A percentile compares a stretch with the other conserved stretches of the same genome.
Conservation (phyloP, 2,329 filamentous ascomycete genomes). For the Knoxdaviesia capensis region DNA sequence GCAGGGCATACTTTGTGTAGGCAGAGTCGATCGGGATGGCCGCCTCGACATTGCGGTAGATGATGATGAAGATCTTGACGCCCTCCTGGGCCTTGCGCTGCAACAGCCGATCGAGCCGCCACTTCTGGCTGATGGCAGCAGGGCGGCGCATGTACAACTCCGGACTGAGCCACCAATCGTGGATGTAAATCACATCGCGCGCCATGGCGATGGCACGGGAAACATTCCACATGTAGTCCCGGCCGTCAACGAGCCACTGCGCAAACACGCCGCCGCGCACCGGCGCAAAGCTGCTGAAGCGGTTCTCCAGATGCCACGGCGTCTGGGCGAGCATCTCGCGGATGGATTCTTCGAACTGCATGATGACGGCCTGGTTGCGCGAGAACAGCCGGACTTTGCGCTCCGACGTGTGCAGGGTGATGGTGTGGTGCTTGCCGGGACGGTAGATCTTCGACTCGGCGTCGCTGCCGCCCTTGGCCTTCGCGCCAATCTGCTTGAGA, state of each 20-base stretch:
- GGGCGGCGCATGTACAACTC: slow-evolving; percentile 90
- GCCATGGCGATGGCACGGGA: slow-evolving; percentile 94
- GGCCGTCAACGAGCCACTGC: slow-evolving; percentile 89
- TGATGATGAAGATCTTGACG: slow-evolving; percentile 92
- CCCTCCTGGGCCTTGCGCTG: slow-evolving; percentile 86
- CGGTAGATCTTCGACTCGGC: no score
- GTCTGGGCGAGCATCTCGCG: slow-evolving; percentile 67
- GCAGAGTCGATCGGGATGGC: slow-evolving; percentile 96
- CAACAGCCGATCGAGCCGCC: slow-evolving; percentile 83
- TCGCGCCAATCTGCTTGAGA: slow-evolving; percentile 29
- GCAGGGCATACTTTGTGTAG: slow-evolving; percentile 88
- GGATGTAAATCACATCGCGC: slow-evolving; percentile 93
- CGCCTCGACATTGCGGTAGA: slow-evolving; percentile 94
- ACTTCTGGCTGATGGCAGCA: slow-evolving; percentile 91
- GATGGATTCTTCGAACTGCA: slow-evolving; percentile 89
- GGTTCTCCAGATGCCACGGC: slow-evolving; percentile 62
- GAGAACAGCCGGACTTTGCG: slow-evolving; percentile 81
- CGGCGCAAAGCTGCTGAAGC: slow-evolving; percentile 86
- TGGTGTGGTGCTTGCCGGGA: slow-evolving; percentile 49
- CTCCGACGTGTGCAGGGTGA: slow-evolving; percentile 81
- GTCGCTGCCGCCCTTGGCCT: slow-evolving; percentile 25
- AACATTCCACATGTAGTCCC: slow-evolving; percentile 99
- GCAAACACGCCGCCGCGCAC: slow-evolving; percentile 73
- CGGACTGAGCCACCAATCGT: slow-evolving; percentile 97
- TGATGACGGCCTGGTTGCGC: slow-evolving; percentile 70